Evolutionary conservation across 371 early-diverging fungal species (phyloP).

Genomic region (Mortierella sp.): DNA sequence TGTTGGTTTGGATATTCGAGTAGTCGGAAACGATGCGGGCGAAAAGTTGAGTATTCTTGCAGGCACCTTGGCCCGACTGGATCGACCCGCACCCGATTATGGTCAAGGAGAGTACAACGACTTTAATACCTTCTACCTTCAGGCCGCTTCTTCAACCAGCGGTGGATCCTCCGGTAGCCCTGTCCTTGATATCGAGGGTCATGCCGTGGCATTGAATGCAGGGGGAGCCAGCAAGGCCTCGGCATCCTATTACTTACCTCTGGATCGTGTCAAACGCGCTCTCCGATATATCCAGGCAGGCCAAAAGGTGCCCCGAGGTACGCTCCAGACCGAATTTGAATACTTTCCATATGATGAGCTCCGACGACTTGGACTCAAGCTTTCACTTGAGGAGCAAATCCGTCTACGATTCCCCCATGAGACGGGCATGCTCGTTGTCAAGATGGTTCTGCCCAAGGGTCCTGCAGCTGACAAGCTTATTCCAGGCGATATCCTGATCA

Average conservation of each 20-base stretch:
- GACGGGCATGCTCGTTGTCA: slow-evolving; percentile 82
- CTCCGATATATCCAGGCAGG: slow-evolving; percentile 66
- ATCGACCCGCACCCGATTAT: slow-evolving; percentile 80
- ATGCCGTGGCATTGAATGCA: slow-evolving; percentile 76
- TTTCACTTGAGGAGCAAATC: slow-evolving; percentile 66
- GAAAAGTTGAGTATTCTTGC: slow-evolving; percentile 85
- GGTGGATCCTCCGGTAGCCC: slow-evolving; percentile 78
- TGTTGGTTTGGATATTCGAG: slow-evolving; percentile 85
- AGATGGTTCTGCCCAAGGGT: slow-evolving; percentile 74
- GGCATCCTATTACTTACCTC: slow-evolving; percentile 71
- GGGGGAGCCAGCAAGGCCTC: slow-evolving; percentile 68
- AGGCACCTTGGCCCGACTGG: slow-evolving; percentile 82
- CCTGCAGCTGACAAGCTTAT: slow-evolving; percentile 71
- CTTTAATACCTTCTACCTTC: slow-evolving; percentile 76
- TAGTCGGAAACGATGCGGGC: slow-evolving; percentile 88
- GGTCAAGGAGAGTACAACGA: slow-evolving; percentile 77
- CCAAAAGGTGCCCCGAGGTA: slow-evolving; percentile 75
- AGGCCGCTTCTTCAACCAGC: slow-evolving; percentile 75
- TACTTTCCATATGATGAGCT: slow-evolving; percentile 70
- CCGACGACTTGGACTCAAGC: slow-evolving; percentile 65
- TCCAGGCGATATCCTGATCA: slow-evolving; percentile 80
- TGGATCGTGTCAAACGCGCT: slow-evolving; percentile 76
- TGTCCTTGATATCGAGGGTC: slow-evolving; percentile 73
- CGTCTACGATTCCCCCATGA: slow-evolving; percentile 67
- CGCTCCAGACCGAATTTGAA: slow-evolving; percentile 77